These are phyloP conservation scores for Aspergillus cristatus DNA, from an alignment of 495 filamentous ascomycete genomes.

Conservation along the genomic window DNA sequence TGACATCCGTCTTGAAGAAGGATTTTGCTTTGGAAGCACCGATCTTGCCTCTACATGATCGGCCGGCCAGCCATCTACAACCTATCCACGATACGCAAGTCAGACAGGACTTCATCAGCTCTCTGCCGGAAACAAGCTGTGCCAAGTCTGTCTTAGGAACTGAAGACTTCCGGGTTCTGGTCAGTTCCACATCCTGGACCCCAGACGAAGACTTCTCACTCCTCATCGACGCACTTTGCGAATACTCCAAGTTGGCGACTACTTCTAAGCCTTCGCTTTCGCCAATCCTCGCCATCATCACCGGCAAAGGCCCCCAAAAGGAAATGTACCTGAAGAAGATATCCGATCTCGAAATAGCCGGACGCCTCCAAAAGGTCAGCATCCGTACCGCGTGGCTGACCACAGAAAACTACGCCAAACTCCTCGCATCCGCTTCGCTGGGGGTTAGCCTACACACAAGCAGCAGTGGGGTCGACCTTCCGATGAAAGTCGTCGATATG, in stretches of 20 bases:
- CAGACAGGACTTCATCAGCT: slow-evolving; percentile 49
- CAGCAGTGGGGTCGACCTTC: slow-evolving; percentile 87
- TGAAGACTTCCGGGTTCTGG: slow-evolving; percentile 55
- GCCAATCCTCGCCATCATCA: slow-evolving; percentile 75
- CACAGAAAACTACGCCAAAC: slow-evolving; percentile 70
- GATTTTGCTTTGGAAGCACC: slow-evolving; percentile 54
- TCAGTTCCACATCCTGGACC: slow-evolving; percentile 95
- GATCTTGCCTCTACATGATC: slow-evolving; percentile 75
- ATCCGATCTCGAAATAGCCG: slow-evolving; percentile 42
- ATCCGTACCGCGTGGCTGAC: slow-evolving; percentile 77
- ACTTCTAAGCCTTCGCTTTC: slow-evolving; percentile 37
- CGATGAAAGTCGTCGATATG: slow-evolving; percentile 99
- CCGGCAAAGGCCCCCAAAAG: slow-evolving; percentile 83
- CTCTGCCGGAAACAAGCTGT: slow-evolving; percentile 48
- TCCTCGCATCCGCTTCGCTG: slow-evolving; percentile 82
- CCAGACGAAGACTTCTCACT: slow-evolving; percentile 90
- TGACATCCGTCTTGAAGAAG: slow-evolving; percentile 61
- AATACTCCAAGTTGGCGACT: slow-evolving; percentile 50
- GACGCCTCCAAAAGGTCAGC: slow-evolving; percentile 55
- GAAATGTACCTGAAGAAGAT: slow-evolving; percentile 63
- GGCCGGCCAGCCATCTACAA: slow-evolving; percentile 73
- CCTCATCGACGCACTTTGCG: slow-evolving; percentile 72
- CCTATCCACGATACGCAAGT: slow-evolving; percentile 44
- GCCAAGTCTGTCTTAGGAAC: slow-evolving; percentile 45
- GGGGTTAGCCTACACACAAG: slow-evolving; percentile 89